Conservation (phyloP, 75 land plant genomes). For the Pinus albicaulis region DNA sequence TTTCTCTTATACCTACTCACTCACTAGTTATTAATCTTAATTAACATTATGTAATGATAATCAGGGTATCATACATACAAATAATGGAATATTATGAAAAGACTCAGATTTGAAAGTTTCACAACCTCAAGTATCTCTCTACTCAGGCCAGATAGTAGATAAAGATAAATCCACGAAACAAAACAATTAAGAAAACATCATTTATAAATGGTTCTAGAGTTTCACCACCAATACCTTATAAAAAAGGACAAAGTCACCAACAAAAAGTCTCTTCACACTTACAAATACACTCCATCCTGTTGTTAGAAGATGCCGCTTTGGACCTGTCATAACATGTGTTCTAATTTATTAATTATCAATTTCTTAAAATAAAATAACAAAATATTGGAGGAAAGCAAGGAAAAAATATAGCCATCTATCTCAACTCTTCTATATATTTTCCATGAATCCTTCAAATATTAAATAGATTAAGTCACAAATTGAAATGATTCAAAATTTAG, state of each 20-base stretch:
- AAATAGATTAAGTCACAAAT: background rate
- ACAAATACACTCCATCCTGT: conserved; percentile 97
- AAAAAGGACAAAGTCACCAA: conserved; percentile 92
- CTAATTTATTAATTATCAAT: background rate
- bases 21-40: too few species aligned
- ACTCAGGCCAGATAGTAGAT: too few species aligned
- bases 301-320: conserved; percentile 86
- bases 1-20: too few species aligned
- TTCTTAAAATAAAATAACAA: background rate
- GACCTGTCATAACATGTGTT: conserved; percentile 45
- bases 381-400: background rate
- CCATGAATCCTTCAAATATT: background rate
- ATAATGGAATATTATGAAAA: too few species aligned
- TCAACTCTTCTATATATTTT: background rate
- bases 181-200: too few species aligned
- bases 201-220: too few species aligned
- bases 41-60: too few species aligned
- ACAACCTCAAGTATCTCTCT: too few species aligned
- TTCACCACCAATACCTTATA: conserved; percentile 45
- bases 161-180: too few species aligned
- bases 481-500: background rate
- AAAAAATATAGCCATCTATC: background rate
- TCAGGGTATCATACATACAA: too few species aligned
- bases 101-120: too few species aligned
- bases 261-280: conserved; percentile 77